These are phyloP conservation scores for Candida smagusa DNA, from an alignment of 1,139 yeast genomes.

Conservation along the genomic window DNA sequence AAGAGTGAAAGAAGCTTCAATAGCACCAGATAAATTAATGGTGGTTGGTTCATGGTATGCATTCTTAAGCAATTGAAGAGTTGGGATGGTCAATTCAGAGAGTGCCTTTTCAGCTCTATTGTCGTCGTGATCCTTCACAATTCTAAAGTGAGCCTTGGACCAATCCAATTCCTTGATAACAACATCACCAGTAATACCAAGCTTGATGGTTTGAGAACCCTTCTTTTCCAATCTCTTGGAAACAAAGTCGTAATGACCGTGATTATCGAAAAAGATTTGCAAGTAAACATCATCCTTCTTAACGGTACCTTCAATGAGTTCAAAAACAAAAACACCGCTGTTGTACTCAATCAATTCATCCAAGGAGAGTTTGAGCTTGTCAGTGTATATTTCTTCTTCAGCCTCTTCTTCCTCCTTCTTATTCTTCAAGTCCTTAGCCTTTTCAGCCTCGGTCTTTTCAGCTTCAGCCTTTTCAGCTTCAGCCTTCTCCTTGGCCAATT, in stretches of 20 bases:
- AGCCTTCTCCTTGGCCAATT: slow-evolving; percentile 20
- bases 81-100: slow-evolving; percentile 66
- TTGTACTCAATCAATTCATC: slow-evolving; percentile 60
- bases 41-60: slow-evolving; percentile 59
- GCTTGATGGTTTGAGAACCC: slow-evolving; percentile 24
- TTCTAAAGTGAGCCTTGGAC: slow-evolving; percentile 63
- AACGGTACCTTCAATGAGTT: slow-evolving; percentile 57
- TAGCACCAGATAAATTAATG: slow-evolving; percentile 48
- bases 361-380: slow-evolving; percentile 56
- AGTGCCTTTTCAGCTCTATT: slow-evolving; percentile 56
- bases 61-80: slow-evolving; percentile 62
- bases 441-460: slow-evolving; percentile 24
- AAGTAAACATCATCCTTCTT: slow-evolving; percentile 55
- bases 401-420: slow-evolving; percentile 30
- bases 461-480: slow-evolving; percentile 26
- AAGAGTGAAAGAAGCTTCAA: slow-evolving; percentile 50
- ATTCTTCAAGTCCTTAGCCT: slow-evolving; percentile 18
- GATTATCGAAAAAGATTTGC: slow-evolving; percentile 74
- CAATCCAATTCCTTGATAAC: slow-evolving; percentile 72
- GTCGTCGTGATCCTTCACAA: slow-evolving; percentile 51
- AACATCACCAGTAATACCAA: slow-evolving; percentile 68
- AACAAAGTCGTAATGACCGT: slow-evolving; percentile 58
- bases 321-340: slow-evolving; percentile 74
- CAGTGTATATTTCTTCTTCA: slow-evolving; percentile 23
- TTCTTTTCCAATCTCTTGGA: slow-evolving; percentile 46